phyloP scores from a whole-genome alignment of 1,284 basidiomycete genomes.

The Cryptococcus sp. region DNA sequence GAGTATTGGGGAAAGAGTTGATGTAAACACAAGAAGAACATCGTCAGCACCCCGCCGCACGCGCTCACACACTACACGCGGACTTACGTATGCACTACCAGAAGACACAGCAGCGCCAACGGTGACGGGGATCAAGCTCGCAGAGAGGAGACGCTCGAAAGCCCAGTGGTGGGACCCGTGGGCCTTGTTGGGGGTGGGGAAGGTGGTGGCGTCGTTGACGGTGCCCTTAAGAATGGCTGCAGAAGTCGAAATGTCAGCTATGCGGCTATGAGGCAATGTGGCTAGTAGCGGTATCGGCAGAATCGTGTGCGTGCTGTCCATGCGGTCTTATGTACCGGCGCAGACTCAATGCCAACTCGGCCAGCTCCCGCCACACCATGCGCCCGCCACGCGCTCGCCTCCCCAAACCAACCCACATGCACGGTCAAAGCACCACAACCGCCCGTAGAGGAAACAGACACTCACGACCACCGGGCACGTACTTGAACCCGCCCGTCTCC shows the following conservation, averaged over 20 bases:
- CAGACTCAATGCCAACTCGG: no score
- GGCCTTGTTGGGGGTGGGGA: constrained; percentile 72
- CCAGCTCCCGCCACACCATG: no score
- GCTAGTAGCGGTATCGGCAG: no score
- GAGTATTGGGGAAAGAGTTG: neutral
- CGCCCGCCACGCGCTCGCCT: no score
- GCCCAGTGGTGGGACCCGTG: constrained; percentile 98
- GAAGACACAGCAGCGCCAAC: constrained; percentile 72
- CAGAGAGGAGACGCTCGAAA: constrained; percentile 88
- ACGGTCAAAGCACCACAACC: neutral
- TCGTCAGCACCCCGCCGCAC: neutral
- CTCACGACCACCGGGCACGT: constrained; percentile 51
- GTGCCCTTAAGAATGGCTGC: constrained; percentile 86
- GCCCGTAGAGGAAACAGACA: constrained; percentile 8
- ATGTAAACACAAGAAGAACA: neutral
- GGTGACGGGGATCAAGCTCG: constrained; percentile 81
- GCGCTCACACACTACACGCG: neutral
- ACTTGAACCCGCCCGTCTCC: constrained; percentile 50
- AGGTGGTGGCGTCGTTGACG: constrained; percentile 90
- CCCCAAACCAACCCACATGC: neutral
- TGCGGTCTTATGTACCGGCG: no score
- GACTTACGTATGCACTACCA: constrained; percentile 59
- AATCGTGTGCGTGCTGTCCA: no score
- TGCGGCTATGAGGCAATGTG: no score
- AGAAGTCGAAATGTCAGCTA: neutral